phyloP scores from a whole-genome alignment of 805 yeast species.

The Metschnikowia matae region DNA sequence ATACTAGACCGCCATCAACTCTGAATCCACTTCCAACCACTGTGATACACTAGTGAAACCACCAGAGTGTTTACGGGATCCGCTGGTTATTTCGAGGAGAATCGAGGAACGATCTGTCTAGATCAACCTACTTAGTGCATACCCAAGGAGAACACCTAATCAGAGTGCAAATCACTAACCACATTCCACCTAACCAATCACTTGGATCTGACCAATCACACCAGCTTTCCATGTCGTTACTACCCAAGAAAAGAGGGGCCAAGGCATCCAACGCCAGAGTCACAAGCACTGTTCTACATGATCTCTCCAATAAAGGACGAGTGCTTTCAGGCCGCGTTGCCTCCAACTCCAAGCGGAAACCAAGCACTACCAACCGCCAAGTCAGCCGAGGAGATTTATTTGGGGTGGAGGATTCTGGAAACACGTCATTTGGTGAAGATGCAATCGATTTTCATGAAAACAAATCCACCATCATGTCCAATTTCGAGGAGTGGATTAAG shows the following conservation, averaged over 20 bases:
- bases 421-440: constrained; percentile 26
- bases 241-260: constrained; percentile 25
- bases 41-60: background rate
- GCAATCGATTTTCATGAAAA: constrained; percentile 42
- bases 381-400: constrained; percentile 21
- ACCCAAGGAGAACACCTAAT: too few species aligned
- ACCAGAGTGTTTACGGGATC: background rate
- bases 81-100: too few species aligned
- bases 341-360: constrained; percentile 21
- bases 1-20: too few species aligned
- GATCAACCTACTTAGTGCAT: background rate
- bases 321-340: constrained; percentile 24
- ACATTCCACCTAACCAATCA: background rate
- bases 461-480: constrained; percentile 39
- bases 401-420: constrained; percentile 15
- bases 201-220: background rate
- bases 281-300: constrained; percentile 21
- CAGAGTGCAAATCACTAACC: background rate
- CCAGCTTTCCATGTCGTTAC: background rate
- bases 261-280: constrained; percentile 11
- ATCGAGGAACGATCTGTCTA: too few species aligned
- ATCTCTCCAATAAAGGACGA: constrained; percentile 27
- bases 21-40: background rate
- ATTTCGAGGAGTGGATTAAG: constrained; percentile 48
- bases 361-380: constrained; percentile 14